Percentiles rank a stretch among this genome's conserved stretches.
phyloP scores from a whole-genome alignment of 352 stramenopile genomes.

The Phytophthora ohioensis region DNA sequence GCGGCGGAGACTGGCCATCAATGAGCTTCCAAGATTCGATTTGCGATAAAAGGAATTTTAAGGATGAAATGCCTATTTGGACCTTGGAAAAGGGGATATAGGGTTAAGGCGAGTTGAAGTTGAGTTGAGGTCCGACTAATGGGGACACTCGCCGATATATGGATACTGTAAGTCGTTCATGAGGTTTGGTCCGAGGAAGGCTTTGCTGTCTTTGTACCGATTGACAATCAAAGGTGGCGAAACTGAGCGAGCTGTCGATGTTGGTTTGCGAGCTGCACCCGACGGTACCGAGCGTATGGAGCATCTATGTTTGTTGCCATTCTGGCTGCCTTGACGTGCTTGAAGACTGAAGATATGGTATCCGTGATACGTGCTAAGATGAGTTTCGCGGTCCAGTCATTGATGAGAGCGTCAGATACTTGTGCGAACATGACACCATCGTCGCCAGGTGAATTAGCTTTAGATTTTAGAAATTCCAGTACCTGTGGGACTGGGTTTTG shows the following conservation, averaged over 20 bases:
- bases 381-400: background rate
- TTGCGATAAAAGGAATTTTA: background rate
- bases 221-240: background rate
- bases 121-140: slow-evolving; percentile 3
- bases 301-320: background rate
- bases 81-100: background rate
- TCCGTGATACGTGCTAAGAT: background rate
- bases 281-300: background rate
- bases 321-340: background rate
- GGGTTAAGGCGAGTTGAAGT: slow-evolving; percentile 10
- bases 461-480: too few relatives aligned
- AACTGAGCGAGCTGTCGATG: background rate
- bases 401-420: background rate
- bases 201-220: background rate
- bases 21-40: slow-evolving; percentile 27
- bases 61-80: background rate
- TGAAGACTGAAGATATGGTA: background rate
- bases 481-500: too few relatives aligned
- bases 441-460: background rate
- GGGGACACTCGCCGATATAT: background rate
- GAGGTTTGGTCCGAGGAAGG: background rate
- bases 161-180: background rate
- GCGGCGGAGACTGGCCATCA: slow-evolving; percentile 32
- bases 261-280: background rate
- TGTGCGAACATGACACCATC: background rate